Evolutionary conservation across 2,329 filamentous ascomycete genomes (phyloP), one percentile per base, ranked within the genome.

Genomic region (Stachybotrys chartarum): DNA sequence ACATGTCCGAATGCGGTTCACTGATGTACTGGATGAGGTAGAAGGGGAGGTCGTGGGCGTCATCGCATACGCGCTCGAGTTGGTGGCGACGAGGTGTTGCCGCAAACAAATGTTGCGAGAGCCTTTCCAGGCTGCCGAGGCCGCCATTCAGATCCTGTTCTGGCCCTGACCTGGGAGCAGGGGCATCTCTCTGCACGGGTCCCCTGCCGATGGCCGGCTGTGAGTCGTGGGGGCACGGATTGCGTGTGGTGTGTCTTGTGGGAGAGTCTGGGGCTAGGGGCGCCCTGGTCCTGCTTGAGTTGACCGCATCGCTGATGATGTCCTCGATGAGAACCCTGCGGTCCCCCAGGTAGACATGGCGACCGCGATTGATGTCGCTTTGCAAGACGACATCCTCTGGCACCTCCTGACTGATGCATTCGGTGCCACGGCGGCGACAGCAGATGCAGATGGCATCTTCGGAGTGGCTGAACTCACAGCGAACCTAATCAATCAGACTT

Each of bases 381-480:
- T 18, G 17, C 5, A 47, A 12, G 17, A 30, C 24, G 44, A 32
- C 30, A 14, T 49, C 24, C 30, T 54, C 53, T 16, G 44, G n/a
- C 17, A 54, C 35, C 53, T 50, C 53, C 30, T 54, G 53, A 17
- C 53, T 44, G 14, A 54, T 12, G 17, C 53, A 54, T 30, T 30
- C 44, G 14, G 53, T 54, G 8, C 53, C 53, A 30, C 53, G 53
- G 31, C 53, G 53, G n/a, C 49, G 53, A n/a, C 53, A 54, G 16
- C 46, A 45, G 7, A 54, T 47, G n/a, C 53, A 54, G n/a, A 16
- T 50, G 46, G 32, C 45, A 47, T 30, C 30, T 14, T 45, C 32
- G 31, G 17, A 17, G 31, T 54, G 30, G 32, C 49, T 47, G 46
- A 54, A 54, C 24, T 49, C 48, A 24, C 53, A 54, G 17, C 53